Conservation (phyloP, 2,329 filamentous ascomycete genomes). For the Amylocarpus encephaloides region DNA sequence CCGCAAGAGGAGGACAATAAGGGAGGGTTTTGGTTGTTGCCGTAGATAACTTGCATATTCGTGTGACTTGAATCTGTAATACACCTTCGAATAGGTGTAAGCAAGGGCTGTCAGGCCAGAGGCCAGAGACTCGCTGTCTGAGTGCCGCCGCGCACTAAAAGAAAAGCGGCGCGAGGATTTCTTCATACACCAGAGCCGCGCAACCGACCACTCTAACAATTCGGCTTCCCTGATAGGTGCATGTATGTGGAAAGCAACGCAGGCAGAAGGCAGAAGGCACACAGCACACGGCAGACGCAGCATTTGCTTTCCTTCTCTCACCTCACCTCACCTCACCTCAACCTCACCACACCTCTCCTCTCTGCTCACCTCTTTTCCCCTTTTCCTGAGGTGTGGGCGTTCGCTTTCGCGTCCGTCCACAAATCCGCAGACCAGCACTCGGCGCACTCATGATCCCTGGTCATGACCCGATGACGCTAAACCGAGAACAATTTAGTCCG, state of each 20-base stretch:
- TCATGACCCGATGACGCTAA: background rate
- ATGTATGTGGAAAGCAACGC: background rate
- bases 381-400: background rate
- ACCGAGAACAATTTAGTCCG: constrained; percentile 1
- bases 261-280: too few species aligned
- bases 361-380: too few species aligned
- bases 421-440: background rate
- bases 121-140: background rate
- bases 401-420: background rate
- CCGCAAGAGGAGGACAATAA: too few species aligned
- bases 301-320: background rate
- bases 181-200: too few species aligned
- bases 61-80: constrained; percentile 25
- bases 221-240: background rate
- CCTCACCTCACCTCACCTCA: too few species aligned
- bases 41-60: constrained; percentile 27
- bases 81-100: constrained; percentile 3
- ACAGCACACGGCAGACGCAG: too few species aligned
- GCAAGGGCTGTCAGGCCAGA: background rate
- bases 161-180: too few species aligned
- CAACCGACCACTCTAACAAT: background rate
- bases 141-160: background rate
- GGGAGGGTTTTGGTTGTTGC: constrained; percentile 4
- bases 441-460: background rate
- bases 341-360: too few species aligned